Conservation (phyloP, 257 asterid genomes). For the Petunia axillaris region DNA sequence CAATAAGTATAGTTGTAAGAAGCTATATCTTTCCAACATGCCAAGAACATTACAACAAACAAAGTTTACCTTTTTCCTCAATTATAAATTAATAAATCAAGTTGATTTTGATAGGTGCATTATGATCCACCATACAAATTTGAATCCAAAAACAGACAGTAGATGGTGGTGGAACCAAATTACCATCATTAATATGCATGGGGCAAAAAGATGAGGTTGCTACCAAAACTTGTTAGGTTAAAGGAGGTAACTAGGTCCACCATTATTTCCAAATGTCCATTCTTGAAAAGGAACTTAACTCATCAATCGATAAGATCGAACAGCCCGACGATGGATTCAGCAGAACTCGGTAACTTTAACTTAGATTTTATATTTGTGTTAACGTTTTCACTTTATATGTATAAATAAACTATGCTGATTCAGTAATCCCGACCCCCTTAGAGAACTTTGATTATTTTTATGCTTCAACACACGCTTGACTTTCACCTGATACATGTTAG, state of each 20-base stretch:
- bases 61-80: background rate
- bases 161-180: slow-evolving; percentile 33
- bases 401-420: too few relatives aligned
- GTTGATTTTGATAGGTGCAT: background rate
- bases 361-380: too few relatives aligned
- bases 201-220: slow-evolving; percentile 28
- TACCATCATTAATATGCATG: slow-evolving; percentile 21
- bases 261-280: slow-evolving; percentile 31
- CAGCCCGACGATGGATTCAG: too few relatives aligned
- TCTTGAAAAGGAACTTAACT: background rate
- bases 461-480: slow-evolving; percentile 20
- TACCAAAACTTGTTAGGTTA: slow-evolving; percentile 32
- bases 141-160: slow-evolving; percentile 33
- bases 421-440: too few relatives aligned
- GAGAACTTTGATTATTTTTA: background rate
- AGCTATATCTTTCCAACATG: background rate
- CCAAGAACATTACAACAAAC: slow-evolving; percentile 14
- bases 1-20: too few relatives aligned
- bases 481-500: slow-evolving; percentile 58
- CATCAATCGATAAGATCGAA: background rate
- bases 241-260: slow-evolving; percentile 36
- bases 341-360: too few relatives aligned
- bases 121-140: slow-evolving; percentile 16
- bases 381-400: too few relatives aligned
- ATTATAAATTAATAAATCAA: background rate